These are phyloP conservation scores for Cymbidium sinense DNA, from an alignment of 106 monocot genomes.

Conservation along the genomic window DNA sequence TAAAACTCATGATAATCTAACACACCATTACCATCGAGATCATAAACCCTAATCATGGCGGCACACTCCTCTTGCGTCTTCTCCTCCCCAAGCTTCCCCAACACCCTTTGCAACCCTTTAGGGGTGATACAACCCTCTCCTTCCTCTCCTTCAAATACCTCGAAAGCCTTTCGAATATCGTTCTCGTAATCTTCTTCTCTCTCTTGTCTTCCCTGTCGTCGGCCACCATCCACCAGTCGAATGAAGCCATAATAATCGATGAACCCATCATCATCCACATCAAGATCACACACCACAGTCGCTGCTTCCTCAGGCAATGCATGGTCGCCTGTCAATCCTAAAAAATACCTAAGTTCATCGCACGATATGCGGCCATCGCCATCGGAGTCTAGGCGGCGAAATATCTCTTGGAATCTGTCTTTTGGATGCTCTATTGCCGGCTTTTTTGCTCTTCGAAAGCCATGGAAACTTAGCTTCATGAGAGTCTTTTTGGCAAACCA, in stretches of 20 bases:
- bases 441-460: not conserved
- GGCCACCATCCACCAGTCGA: conserved; percentile 18
- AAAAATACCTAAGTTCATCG: conserved; percentile 21
- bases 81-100: conserved; percentile 27
- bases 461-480: not conserved
- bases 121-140: conserved; percentile 30
- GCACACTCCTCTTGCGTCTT: conserved; percentile 28
- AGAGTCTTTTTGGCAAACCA: conserved; percentile 10
- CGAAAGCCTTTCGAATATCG: conserved; percentile 34
- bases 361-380: conserved; percentile 14
- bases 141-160: conserved; percentile 27
- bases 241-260: conserved; percentile 30
- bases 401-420: conserved; percentile 3
- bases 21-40: conserved; percentile 38
- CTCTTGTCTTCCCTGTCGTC: not conserved
- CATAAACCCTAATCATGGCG: conserved; percentile 38
- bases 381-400: conserved; percentile 23
- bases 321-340: conserved; percentile 15
- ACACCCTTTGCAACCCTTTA: conserved; percentile 17
- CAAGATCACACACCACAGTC: conserved; percentile 9
- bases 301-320: conserved; percentile 8
- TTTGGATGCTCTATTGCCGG: not conserved
- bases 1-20: conserved; percentile 34
- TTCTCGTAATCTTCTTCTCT: conserved; percentile 1
- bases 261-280: conserved; percentile 11